Evolutionary conservation across 2,329 filamentous ascomycete genomes (phyloP), one percentile per base, ranked within the genome.

Genomic region (Elsinoe perseae): DNA sequence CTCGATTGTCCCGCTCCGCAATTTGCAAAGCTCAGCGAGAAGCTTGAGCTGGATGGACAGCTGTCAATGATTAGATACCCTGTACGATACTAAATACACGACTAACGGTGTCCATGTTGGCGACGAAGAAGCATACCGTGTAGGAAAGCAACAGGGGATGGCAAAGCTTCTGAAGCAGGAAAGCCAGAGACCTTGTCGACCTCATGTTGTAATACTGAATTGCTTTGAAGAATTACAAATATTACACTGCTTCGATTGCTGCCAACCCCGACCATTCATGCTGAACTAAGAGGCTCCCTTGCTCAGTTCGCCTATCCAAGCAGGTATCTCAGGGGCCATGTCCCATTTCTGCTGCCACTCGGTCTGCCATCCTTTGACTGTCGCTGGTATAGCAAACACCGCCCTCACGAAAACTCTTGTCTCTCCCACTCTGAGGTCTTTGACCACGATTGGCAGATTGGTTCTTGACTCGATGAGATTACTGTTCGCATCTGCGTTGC

Each of bases 401-500:
- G 79, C 86, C 9, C 82, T 83, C 2, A 86, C 77, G 65, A 87
- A 86, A 84, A 84, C 88, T 34, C 73, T 76, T 25, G 74, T 77
- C 62, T 80, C 73, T 0, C 80, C 84, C 43, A 75, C 73, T 54
- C 73, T 72, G 32, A 90, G 67, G 23, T 80, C 82, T 60, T 80
- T 76, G 65, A 83, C 80, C 64, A 91, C 69, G 27, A 84, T 84
- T 21, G 87, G 87, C 62, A 91, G 80, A 40, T 86, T 77, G 3
- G 85, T 89, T 58, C 87, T 74, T 58, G 83, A 82, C 71, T 89
- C 83, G 2, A 89, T 76, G 30, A 91, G 71, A 69, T 91, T 91
- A 48, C 84, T 86, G 71, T 91, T 90, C 5, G 87, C 86, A 66
- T 91, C 87, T 9, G 86, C 85, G 57, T 89, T 83, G 48, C 90